Conservation (phyloP, 371 early-diverging fungal genomes). For the Sanchytrium tribonematis region DNA sequence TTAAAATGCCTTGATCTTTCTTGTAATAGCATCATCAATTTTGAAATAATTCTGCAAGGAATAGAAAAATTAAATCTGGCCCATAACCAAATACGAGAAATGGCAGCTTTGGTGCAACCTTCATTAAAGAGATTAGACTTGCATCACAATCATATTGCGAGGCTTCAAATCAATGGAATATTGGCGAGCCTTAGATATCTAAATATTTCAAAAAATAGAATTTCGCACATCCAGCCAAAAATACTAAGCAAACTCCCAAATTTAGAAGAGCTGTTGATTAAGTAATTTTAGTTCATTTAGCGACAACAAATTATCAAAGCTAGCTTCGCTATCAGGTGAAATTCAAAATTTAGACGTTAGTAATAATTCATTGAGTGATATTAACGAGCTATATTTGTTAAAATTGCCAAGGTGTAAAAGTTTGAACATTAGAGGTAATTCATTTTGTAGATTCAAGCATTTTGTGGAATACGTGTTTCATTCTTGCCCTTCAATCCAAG, state of each 20-base stretch:
- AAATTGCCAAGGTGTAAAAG: neutral
- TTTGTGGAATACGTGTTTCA: neutral
- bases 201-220: neutral
- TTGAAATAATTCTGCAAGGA: neutral
- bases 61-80: neutral
- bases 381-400: neutral
- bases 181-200: neutral
- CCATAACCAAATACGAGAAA: neutral
- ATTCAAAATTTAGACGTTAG: neutral
- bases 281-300: neutral
- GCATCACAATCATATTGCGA: neutral
- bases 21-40: neutral
- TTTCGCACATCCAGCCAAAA: neutral
- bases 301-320: neutral
- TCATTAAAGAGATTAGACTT: neutral
- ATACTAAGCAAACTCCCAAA: neutral
- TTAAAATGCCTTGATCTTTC: neutral
- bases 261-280: neutral
- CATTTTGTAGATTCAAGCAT: neutral
- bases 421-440: neutral
- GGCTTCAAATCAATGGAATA: neutral
- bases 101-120: neutral
- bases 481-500: neutral
- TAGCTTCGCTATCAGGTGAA: neutral
- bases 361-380: neutral